phyloP scores from a whole-genome alignment of 129 eudicot species.

The Deinandra increscens region DNA sequence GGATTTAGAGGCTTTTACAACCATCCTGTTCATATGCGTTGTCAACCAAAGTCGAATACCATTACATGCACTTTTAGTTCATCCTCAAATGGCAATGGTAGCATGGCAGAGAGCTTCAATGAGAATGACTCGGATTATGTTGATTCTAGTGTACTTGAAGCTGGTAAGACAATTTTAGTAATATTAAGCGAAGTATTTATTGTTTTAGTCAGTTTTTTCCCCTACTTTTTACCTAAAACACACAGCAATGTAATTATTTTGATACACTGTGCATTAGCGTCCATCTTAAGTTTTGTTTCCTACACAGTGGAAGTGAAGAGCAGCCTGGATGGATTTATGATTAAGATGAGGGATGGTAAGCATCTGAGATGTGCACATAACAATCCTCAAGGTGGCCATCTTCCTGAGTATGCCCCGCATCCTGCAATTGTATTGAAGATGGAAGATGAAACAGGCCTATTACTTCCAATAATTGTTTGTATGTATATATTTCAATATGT shows the following conservation, averaged over 20 bases:
- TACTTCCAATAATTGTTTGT: slow-evolving; percentile 89
- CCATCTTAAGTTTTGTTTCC: neutral
- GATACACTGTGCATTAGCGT: neutral
- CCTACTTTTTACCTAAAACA: neutral
- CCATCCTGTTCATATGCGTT: slow-evolving; percentile 32
- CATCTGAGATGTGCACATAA: slow-evolving; percentile 43
- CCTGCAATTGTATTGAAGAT: slow-evolving; percentile 95
- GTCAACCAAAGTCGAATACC: slow-evolving; percentile 23
- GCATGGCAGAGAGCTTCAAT: slow-evolving; percentile 41
- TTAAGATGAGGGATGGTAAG: slow-evolving; percentile 44
- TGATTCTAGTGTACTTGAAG: slow-evolving; percentile 76
- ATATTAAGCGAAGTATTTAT: neutral
- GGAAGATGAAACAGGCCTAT: slow-evolving; percentile 95
- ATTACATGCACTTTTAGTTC: slow-evolving; percentile 40
- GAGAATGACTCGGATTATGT: slow-evolving; percentile 77
- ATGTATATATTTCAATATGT: slow-evolving; percentile 24
- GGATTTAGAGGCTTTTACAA: slow-evolving; percentile 43
- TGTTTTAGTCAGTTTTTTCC: neutral
- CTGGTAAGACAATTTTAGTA: slow-evolving; percentile 54
- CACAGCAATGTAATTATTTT: neutral
- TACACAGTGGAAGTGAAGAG: slow-evolving; percentile 36
- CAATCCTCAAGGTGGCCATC: slow-evolving; percentile 50
- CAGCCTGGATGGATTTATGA: slow-evolving; percentile 36
- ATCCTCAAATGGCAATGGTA: slow-evolving; percentile 44
- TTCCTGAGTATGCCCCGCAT: slow-evolving; percentile 68